phyloP scores from a whole-genome alignment of 495 filamentous ascomycete species.

The Friedmanniomyces endolithicus region DNA sequence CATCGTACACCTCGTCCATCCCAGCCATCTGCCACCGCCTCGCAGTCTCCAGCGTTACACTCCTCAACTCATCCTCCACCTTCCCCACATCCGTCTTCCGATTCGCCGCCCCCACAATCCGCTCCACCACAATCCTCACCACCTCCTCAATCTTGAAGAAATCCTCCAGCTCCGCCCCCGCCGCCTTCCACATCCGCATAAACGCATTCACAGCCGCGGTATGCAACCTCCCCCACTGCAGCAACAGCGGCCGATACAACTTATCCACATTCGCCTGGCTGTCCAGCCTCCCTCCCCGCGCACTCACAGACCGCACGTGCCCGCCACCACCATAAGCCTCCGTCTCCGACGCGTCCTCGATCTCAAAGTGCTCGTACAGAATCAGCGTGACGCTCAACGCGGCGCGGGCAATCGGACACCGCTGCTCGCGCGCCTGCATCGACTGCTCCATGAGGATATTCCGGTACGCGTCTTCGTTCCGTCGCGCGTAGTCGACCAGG shows the following conservation, averaged over 20 bases:
- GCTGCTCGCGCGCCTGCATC: conserved; percentile 51
- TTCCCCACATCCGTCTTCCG: conserved; percentile 78
- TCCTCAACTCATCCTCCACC: conserved; percentile 75
- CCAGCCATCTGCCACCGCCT: conserved; percentile 92
- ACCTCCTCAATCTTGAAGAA: conserved; percentile 87
- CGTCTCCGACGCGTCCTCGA: conserved; percentile 46
- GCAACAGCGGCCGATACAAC: conserved; percentile 71
- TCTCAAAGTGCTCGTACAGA: conserved; percentile 89
- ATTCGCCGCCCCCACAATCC: conserved; percentile 71
- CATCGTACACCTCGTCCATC: conserved; percentile 80
- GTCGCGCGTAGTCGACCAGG: conserved; percentile 80
- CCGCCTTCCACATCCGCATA: conserved; percentile 83
- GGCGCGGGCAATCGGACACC: conserved; percentile 80
- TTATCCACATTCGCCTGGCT: conserved; percentile 66
- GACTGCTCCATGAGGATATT: conserved; percentile 82
- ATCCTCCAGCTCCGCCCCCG: conserved; percentile 69
- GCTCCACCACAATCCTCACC: conserved; percentile 79
- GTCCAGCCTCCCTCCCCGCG: background rate
- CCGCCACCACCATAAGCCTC: background rate
- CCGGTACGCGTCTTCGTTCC: conserved; percentile 82
- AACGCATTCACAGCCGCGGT: conserved; percentile 78
- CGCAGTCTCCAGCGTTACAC: conserved; percentile 65
- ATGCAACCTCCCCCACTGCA: conserved; percentile 96
- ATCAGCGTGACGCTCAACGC: conserved; percentile 80
- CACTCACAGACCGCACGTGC: background rate